Percentiles rank a stretch among this genome's conserved stretches.
phyloP scores from a whole-genome alignment of 2,329 filamentous ascomycete species.

The Claviceps spartinae region DNA sequence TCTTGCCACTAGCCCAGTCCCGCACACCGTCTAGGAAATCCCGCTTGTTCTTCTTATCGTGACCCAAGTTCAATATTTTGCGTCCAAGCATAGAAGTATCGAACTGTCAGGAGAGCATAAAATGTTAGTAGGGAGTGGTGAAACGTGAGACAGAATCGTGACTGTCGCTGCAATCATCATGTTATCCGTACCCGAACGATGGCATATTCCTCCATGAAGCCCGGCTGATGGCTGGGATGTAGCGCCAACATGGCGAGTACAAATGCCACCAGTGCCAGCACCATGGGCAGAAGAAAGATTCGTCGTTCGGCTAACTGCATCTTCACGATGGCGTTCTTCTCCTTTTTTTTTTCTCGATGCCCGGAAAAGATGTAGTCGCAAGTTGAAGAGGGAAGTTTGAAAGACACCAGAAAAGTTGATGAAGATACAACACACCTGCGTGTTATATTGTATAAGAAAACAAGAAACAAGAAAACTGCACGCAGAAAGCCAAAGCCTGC shows the following conservation, averaged over 20 bases:
- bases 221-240: constrained; percentile 26
- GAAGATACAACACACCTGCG: no score
- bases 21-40: constrained; percentile 17
- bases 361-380: not conserved
- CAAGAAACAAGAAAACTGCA: not conserved
- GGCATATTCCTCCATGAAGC: constrained; percentile 30
- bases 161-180: not conserved
- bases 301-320: constrained; percentile 9
- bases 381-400: not conserved
- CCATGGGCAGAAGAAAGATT: constrained; percentile 22
- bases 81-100: constrained; percentile 27
- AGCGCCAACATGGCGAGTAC: constrained; percentile 26
- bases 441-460: no score
- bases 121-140: not conserved
- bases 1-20: constrained; percentile 18
- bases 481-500: not conserved
- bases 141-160: not conserved
- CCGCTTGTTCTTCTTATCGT: constrained; percentile 11
- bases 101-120: constrained; percentile 13
- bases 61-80: constrained; percentile 16
- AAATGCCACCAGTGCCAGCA: constrained; percentile 24
- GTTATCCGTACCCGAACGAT: constrained; percentile 22
- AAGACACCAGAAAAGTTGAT: no score
- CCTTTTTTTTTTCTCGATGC: not conserved
- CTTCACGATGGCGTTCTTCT: not conserved